A percentile compares a stretch with the other conserved stretches of the same genome.
Evolutionary conservation across 192 early-diverging fungal genomes (phyloP).

Genomic region (Geosiphon pyriformis): DNA sequence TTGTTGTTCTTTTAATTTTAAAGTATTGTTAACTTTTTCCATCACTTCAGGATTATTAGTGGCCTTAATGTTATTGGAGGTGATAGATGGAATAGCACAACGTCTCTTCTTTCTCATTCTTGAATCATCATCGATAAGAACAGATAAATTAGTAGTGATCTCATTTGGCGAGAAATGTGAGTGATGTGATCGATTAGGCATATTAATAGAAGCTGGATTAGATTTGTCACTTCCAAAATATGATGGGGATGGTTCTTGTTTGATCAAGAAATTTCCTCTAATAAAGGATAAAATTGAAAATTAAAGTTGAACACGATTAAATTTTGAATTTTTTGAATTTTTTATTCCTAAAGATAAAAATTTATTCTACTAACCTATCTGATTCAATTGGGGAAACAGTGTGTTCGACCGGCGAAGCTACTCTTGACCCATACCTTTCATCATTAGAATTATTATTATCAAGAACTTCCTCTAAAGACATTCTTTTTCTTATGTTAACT

Average conservation of each 20-base stretch:
- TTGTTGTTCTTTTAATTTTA: conserved; percentile 58
- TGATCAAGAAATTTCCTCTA: conserved; percentile 8
- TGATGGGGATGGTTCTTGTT: conserved; percentile 25
- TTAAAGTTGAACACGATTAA: neutral
- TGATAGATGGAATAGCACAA: neutral
- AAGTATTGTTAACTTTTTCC: conserved; percentile 47
- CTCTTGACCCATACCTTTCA: conserved; percentile 19
- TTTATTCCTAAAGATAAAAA: neutral
- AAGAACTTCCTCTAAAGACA: conserved; percentile 34
- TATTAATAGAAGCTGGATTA: conserved; percentile 7
- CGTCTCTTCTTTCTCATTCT: conserved; percentile 17
- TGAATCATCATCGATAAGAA: conserved; percentile 10
- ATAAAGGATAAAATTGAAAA: neutral
- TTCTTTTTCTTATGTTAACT: conserved; percentile 15
- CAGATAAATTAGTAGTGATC: neutral
- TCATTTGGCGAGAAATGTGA: conserved; percentile 2
- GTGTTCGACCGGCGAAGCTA: neutral
- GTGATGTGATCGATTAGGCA: conserved; percentile 3
- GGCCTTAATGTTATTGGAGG: conserved; percentile 9
- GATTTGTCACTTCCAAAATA: conserved; percentile 21
- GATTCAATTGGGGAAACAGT: conserved; percentile 4
- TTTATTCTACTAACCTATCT: conserved; percentile 13
- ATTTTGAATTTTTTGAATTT: neutral
- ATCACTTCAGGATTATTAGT: conserved; percentile 40
- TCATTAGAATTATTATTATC: conserved; percentile 24